Percentiles rank a stretch among this genome's conserved stretches.
Evolutionary conservation across 257 asterid genomes (phyloP).

Genomic region (Scutellaria minor): DNA sequence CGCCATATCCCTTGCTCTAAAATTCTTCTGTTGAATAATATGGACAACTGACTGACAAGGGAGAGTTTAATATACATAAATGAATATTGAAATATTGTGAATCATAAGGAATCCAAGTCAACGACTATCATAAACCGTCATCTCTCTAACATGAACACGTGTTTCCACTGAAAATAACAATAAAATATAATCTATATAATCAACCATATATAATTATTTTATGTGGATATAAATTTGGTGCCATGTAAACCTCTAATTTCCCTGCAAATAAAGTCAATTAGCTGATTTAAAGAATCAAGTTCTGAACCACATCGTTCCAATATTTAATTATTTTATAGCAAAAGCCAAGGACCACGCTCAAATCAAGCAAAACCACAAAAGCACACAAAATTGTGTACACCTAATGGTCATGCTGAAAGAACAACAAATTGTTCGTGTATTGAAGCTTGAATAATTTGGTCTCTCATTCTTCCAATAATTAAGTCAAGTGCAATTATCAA

Average conservation of each 20-base stretch:
- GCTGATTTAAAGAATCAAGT: not conserved
- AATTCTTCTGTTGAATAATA: conserved; percentile 19
- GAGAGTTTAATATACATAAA: not conserved
- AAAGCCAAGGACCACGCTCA: not conserved
- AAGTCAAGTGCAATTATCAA: not conserved
- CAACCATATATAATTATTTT: no score
- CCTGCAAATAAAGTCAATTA: conserved; percentile 31
- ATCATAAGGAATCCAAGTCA: conserved; percentile 35
- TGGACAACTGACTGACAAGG: not conserved
- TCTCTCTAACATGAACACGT: not conserved
- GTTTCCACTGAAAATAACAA: not conserved
- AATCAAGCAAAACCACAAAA: not conserved
- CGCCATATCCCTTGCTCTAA: not conserved
- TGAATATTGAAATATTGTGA: conserved; percentile 12
- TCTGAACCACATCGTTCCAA: not conserved
- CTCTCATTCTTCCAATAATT: not conserved
- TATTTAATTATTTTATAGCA: not conserved
- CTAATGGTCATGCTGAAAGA: conserved; percentile 14
- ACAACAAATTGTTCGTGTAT: not conserved
- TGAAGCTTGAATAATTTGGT: not conserved
- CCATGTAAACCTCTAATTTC: not conserved
- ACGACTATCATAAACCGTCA: conserved; percentile 8
- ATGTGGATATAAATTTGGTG: no score
- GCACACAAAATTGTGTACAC: not conserved
- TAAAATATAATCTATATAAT: not conserved